Conservation (phyloP, 306 rosid species). For the Cucumis cinereus region DNA sequence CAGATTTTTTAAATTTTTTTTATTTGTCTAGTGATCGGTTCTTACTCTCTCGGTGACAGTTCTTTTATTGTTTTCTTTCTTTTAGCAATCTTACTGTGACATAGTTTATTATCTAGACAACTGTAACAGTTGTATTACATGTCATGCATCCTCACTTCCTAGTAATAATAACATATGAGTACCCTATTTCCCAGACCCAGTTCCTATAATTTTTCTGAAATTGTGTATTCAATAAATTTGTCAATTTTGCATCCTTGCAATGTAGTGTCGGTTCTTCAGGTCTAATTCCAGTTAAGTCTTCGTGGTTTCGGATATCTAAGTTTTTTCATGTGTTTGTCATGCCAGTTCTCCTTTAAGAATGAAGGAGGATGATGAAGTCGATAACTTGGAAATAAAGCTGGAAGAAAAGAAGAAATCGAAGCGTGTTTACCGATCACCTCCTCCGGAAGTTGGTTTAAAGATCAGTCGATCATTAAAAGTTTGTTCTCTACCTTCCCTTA, state of each 20-base stretch:
- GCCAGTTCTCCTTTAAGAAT: constrained; percentile 70
- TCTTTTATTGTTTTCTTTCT: background rate
- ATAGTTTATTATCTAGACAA: background rate
- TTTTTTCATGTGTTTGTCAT: background rate
- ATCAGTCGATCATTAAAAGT: constrained; percentile 91
- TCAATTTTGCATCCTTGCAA: background rate
- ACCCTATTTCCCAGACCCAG: background rate
- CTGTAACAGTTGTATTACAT: background rate
- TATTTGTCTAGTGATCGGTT: background rate
- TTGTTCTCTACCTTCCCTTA: constrained; percentile 42
- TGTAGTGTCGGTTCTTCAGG: background rate
- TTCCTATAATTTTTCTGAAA: background rate
- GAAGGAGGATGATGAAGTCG: constrained; percentile 93
- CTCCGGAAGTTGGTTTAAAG: constrained; percentile 88
- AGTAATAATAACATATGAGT: background rate
- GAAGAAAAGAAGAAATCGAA: constrained; percentile 66
- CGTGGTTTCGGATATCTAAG: background rate
- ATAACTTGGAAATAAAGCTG: constrained; percentile 69
- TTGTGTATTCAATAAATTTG: background rate
- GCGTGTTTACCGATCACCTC: constrained; percentile 77
- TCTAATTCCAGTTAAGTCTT: background rate
- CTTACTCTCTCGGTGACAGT: background rate
- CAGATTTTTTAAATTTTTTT: background rate
- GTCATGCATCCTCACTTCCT: background rate
- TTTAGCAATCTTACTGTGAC: background rate